Base-by-base conservation (phyloP, 2,329 filamentous ascomycete genomes). In the Aspergillus floridensis region DNA sequence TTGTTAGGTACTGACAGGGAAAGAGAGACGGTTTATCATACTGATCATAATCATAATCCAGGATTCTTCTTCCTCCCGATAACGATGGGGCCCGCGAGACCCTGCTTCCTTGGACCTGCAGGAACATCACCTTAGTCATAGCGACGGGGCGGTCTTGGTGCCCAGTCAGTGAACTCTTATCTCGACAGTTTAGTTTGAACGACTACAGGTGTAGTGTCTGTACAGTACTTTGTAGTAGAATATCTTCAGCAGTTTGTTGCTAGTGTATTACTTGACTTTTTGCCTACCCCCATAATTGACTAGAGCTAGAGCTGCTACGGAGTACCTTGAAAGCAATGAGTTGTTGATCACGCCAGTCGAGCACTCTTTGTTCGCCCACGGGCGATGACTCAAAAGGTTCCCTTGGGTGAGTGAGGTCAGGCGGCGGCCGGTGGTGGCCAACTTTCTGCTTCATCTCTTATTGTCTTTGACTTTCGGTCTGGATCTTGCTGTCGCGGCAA, bases 71-170 rank as follows among this genome's bases (percentile, higher is more conserved):
- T 16, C 32, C 12, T 16, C 10, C 22, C 38, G 38, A 44, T 44
- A 44, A 44, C 38, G 38, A 44, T 44, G 38, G 38, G 38, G 38
- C 14, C 38, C 14, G 14, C 24, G 48, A 57, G 61, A 65, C 59
- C 59, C 59, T 60, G 53, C 53, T 22, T 22, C 22, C 22, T 48
- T 54, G 64, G 63, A 66, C 64, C 64, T 66, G 64, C 64, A 66
- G 64, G 56, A 63, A 63, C 63, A 60, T 60, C 50, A 57, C 59
- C 35, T 65, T 63, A 63, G 61, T 53, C 49, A 48, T 60, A 29
- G 53, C 22, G 48, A 58, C 38, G 46, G 51, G 31, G 54, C 56
- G 60, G 61, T 51, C 57, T 60, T 59, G 59, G 57, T 63, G 56
- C 48, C 41, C 44, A 16, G 6, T 19, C 11, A 59, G 53, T 58